Percentiles rank a stretch among this genome's conserved stretches.
phyloP scores from a whole-genome alignment of 2,329 filamentous ascomycete species.

The Aspergillus awamori region DNA sequence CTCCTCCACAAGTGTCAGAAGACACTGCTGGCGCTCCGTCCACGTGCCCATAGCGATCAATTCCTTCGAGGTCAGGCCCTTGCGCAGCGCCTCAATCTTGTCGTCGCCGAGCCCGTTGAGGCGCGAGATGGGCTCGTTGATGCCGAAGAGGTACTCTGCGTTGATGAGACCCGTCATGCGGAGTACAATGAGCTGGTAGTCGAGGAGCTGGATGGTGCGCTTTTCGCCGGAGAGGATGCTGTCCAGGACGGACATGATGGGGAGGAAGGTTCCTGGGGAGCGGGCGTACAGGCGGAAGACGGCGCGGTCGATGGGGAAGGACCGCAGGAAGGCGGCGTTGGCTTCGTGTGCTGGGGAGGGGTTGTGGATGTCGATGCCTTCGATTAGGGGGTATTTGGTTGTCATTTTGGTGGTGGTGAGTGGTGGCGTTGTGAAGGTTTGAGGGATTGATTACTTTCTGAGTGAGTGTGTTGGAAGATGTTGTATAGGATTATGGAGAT shows the following conservation, averaged over 20 bases:
- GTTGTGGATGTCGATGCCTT: background rate
- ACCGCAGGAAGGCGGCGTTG: background rate
- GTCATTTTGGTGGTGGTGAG: too few species aligned
- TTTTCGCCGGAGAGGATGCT: background rate
- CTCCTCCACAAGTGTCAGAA: background rate
- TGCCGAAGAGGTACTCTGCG: background rate
- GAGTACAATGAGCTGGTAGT: background rate
- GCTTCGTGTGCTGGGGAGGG: background rate
- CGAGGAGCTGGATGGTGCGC: background rate
- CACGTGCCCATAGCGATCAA: background rate
- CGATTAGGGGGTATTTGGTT: background rate
- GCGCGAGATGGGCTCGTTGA: background rate
- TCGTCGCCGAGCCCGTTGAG: background rate
- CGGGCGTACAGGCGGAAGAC: background rate
- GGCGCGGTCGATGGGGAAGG: background rate
- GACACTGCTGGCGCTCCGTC: background rate
- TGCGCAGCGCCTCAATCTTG: background rate
- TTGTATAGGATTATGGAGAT: too few species aligned
- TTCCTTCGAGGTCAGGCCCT: background rate
- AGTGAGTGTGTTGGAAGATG: too few species aligned
- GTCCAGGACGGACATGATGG: background rate
- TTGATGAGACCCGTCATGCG: background rate
- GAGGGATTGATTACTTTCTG: too few species aligned
- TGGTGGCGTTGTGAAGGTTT: too few species aligned
- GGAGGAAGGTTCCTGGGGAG: background rate